Conservation (phyloP, 179 eudicot genomes). For the Spinacia oleracea region DNA sequence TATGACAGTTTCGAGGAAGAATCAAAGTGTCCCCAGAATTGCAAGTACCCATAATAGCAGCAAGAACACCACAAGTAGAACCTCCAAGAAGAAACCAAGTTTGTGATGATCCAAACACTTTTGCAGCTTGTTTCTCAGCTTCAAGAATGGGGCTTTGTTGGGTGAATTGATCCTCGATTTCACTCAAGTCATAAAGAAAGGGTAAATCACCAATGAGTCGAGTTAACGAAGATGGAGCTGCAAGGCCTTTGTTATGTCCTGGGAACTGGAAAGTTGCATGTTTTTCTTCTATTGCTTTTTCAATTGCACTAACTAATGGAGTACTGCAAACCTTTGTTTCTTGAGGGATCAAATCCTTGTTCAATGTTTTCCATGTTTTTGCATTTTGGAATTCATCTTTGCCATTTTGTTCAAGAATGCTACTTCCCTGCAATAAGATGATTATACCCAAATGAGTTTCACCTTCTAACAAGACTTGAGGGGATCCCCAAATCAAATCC, state of each 20-base stretch:
- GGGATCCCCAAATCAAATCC: not conserved
- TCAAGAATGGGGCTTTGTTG: slow-evolving; percentile 64
- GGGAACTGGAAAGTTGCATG: slow-evolving; percentile 81
- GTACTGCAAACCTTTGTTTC: slow-evolving; percentile 17
- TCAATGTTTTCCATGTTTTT: slow-evolving; percentile 12
- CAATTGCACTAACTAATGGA: slow-evolving; percentile 62
- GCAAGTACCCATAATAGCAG: slow-evolving; percentile 76
- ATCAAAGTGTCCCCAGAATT: slow-evolving; percentile 65
- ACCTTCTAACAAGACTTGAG: not conserved
- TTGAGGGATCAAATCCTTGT: slow-evolving; percentile 1
- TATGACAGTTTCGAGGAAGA: slow-evolving; percentile 73
- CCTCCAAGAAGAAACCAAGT: slow-evolving; percentile 94
- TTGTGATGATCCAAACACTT: slow-evolving; percentile 70
- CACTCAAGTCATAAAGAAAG: slow-evolving; percentile 61
- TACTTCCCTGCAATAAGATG: slow-evolving; percentile 14
- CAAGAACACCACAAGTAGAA: slow-evolving; percentile 79
- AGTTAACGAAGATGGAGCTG: slow-evolving; percentile 63
- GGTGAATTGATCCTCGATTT: slow-evolving; percentile 62
- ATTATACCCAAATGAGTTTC: not conserved
- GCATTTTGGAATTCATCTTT: slow-evolving; percentile 4
- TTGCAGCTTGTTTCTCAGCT: slow-evolving; percentile 69
- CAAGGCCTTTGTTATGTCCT: slow-evolving; percentile 74
- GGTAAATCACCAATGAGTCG: slow-evolving; percentile 60
- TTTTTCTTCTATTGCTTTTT: slow-evolving; percentile 57
- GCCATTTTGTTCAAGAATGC: not conserved